Conservation (phyloP, 1,139 yeast genomes). For the Taiozyma sp. region DNA sequence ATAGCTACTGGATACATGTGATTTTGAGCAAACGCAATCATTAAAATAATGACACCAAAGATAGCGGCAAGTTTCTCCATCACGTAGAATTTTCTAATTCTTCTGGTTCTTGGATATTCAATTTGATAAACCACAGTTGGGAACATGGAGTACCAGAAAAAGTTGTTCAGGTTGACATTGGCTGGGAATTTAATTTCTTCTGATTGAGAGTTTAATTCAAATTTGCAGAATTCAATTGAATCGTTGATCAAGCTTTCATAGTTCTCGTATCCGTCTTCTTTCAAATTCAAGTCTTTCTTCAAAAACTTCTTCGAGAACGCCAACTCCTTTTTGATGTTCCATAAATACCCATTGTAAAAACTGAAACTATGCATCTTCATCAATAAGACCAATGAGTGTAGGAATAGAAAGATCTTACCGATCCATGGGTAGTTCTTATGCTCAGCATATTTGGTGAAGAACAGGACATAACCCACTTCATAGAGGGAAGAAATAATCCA, state of each 20-base stretch:
- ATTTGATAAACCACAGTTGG: conserved; percentile 87
- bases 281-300: conserved; percentile 23
- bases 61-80: conserved; percentile 70
- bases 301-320: conserved; percentile 36
- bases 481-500: conserved; percentile 54
- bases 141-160: conserved; percentile 75
- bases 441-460: conserved; percentile 49
- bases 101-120: conserved; percentile 71
- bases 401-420: conserved; percentile 72
- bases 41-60: conserved; percentile 79
- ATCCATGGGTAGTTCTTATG: conserved; percentile 70
- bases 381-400: conserved; percentile 79
- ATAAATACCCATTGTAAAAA: conserved; percentile 83
- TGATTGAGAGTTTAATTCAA: conserved; percentile 53
- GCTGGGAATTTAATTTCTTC: conserved; percentile 50
- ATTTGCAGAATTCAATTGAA: conserved; percentile 57
- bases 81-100: conserved; percentile 68
- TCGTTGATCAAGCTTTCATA: conserved; percentile 25
- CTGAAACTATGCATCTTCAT: conserved; percentile 95
- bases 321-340: conserved; percentile 61
- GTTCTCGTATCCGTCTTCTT: conserved; percentile 16
- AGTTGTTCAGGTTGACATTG: conserved; percentile 64
- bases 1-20: conserved; percentile 74
- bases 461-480: conserved; percentile 44
- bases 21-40: conserved; percentile 80